Conservation (phyloP, 1,139 yeast species). For the Yamadazyma triangularis region DNA sequence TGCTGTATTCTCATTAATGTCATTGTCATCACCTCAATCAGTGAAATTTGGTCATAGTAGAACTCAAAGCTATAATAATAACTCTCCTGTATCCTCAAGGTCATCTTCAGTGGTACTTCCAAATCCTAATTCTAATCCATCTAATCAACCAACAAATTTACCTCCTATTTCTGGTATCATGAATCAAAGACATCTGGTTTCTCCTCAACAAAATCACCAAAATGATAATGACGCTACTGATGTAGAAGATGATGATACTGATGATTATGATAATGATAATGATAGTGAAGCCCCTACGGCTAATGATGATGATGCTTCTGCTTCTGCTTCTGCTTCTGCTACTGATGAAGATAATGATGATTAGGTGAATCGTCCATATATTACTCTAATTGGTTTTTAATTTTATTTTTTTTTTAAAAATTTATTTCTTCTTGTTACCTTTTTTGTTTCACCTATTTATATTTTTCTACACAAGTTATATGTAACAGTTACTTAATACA, state of each 20-base stretch:
- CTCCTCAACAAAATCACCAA: not conserved
- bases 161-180: slow-evolving; percentile 35
- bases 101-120: slow-evolving; percentile 19
- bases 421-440: too few relatives aligned
- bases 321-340: too few relatives aligned
- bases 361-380: too few relatives aligned
- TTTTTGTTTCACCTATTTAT: too few relatives aligned
- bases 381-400: too few relatives aligned
- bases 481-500: too few relatives aligned
- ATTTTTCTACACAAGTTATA: too few relatives aligned
- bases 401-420: too few relatives aligned
- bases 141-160: slow-evolving; percentile 9
- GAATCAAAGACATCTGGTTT: slow-evolving; percentile 5
- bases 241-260: slow-evolving; percentile 22
- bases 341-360: not conserved
- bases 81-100: slow-evolving; percentile 10
- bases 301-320: slow-evolving; percentile 14
- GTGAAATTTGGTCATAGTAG: slow-evolving; percentile 29
- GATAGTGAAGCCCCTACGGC: not conserved
- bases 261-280: slow-evolving; percentile 7
- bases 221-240: slow-evolving; percentile 33
- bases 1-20: slow-evolving; percentile 43
- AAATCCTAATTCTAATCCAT: slow-evolving; percentile 12
- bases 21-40: slow-evolving; percentile 40
- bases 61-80: slow-evolving; percentile 22